Percentiles rank a stretch among this genome's conserved stretches.
phyloP scores from a whole-genome alignment of 345 rosid genomes.

The Rhodomyrtus tomentosa region DNA sequence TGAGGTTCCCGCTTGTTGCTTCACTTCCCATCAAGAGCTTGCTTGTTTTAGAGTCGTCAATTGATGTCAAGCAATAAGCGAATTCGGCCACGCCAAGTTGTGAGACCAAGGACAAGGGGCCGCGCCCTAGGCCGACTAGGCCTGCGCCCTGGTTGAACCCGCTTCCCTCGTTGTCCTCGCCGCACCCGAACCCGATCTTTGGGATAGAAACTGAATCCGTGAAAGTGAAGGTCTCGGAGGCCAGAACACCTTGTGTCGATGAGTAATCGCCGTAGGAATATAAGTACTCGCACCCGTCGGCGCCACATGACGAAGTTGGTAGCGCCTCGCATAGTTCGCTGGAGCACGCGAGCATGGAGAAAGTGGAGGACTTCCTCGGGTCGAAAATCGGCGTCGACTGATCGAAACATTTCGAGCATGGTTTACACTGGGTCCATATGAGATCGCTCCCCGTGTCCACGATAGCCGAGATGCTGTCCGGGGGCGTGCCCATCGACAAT shows the following conservation, averaged over 20 bases:
- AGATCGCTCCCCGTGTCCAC: constrained; percentile 88
- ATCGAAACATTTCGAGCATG: constrained; percentile 53
- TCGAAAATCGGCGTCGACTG: constrained; percentile 76
- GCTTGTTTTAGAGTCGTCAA: constrained; percentile 46
- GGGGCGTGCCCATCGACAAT: constrained; percentile 60
- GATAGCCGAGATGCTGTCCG: constrained; percentile 47
- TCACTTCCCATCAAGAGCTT: constrained; percentile 54
- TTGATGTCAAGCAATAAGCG: constrained; percentile 69
- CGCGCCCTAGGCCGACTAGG: constrained; percentile 82
- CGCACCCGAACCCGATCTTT: constrained; percentile 74
- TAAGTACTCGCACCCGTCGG: constrained; percentile 44
- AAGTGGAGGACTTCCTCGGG: constrained; percentile 58
- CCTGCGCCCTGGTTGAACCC: constrained; percentile 85
- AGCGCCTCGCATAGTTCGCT: constrained; percentile 46
- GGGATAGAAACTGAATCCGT: constrained; percentile 22
- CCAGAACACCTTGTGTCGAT: constrained; percentile 63
- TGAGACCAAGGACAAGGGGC: constrained; percentile 69
- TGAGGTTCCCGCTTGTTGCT: constrained; percentile 14
- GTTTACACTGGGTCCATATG: constrained; percentile 96
- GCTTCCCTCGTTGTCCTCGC: constrained; percentile 62
- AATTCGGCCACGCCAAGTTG: constrained; percentile 67
- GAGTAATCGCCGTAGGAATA: constrained; percentile 87
- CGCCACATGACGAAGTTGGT: constrained; percentile 40
- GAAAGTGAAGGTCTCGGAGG: constrained; percentile 60
- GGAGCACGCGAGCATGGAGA: constrained; percentile 44